Evolutionary conservation across 169 alveolate species (phyloP), one percentile per base, ranked within the genome.

Genomic region (Cryptosporidium baileyi): DNA sequence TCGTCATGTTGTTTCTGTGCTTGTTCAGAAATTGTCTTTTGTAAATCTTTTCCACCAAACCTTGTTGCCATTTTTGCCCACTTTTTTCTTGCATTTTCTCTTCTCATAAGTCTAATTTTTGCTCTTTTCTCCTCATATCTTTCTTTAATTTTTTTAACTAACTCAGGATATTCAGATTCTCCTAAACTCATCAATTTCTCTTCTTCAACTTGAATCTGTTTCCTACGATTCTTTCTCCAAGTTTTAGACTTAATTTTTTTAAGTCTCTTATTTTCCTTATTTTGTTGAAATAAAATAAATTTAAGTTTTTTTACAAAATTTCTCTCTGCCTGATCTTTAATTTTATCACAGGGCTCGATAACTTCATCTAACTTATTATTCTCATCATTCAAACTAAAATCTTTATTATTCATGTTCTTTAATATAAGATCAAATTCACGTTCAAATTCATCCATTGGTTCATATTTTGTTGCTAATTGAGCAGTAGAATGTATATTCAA

Each of bases 21-120:
- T 45, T 92, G 91, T 36, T 88, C 63, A 17, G 94, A 74, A 15
- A 90, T 59, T 44, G 44, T 82, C 61, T 60, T 79, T 49, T 81
- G 89, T 40, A 90, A 52, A 6, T 91, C 94, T 80, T 74, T 92
- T 5, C 94, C 94, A n/a, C 94, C 94, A 67, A 85, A 91, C 19
- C 94, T 91, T 41, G 89, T 45, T 19, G 94, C 94, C 80, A 82
- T 47, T 80, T 90, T 91, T 11, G 94, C 94, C 94, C 94, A 91
- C 41, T 91, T 91, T 62, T 80, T 63, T 63, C 91, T 91, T 3
- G 94, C 94, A 28, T 54, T 88, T 28, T 82, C 80, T 54, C 91
- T 89, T 40, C 94, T 80, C 67, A 91, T 65, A 22, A 89, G 45
- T 28, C 94, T 80, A 44, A 63, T 59, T 24, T 91, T 82, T 1